Evolutionary conservation across 2,329 filamentous ascomycete species (phyloP), one percentile per base, ranked within the genome.

Genomic region (Fusarium sarcochroum): DNA sequence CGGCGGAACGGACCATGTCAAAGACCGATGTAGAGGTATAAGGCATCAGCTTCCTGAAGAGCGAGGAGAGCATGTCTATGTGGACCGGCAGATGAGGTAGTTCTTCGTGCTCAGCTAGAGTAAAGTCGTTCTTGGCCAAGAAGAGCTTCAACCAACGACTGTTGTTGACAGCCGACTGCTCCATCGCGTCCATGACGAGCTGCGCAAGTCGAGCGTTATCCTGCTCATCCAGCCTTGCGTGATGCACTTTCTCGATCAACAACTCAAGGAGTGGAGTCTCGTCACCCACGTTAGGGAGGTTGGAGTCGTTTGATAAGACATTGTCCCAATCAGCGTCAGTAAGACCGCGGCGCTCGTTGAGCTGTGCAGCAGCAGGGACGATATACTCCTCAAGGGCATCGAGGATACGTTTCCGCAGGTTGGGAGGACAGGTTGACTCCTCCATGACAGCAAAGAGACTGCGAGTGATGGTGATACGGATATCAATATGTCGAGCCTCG

Each of bases 61-160:
- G 25, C 3, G 47, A 23, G 2, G 45, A 13, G 3, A 76, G 49
- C 5, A 60, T 25, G 0, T 5, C 13, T 3, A 70, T 63, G 7
- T 65, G 68, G 0, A 73, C 42, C 0, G 79, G 77, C 1, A 74
- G 53, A 1, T 49, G 21, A 0, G 78, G 75, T 9, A 80, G 50
- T 2, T 37, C n/a, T 7, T 76, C 68, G 9, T 57, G 56, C 1
- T 53, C 48, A 15, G 62, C 53, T 1, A 77, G 48, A 1, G 37
- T 20, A n/a, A 80, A 72, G 0, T 66, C 55, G 42, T 80, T 71
- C 46, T 69, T 74, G n/a, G 61, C 56, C 5, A 78, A 48, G 37
- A 81, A 81, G 11, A 78, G 46, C 1, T 62, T 44, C 21, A 74
- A 73, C 78, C 79, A 81, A 23, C 75, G 73, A 5, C 32, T 47